phyloP scores from a whole-genome alignment of 441 rosid species.

The Daphne laureola region DNA sequence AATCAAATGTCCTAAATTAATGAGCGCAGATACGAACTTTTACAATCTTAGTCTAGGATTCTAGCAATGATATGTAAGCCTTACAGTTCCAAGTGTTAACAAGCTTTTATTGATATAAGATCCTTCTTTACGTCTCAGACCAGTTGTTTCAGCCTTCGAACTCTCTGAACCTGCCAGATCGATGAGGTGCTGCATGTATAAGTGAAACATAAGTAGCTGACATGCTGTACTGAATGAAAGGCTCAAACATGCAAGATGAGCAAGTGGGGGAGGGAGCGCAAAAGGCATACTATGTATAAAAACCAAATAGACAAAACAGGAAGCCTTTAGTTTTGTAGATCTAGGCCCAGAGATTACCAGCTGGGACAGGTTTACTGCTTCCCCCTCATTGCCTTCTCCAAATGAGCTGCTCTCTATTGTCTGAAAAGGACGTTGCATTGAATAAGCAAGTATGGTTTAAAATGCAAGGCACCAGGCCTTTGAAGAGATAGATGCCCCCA shows the following conservation, averaged over 20 bases:
- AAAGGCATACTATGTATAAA: constrained; percentile 10
- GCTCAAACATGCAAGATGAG: neutral
- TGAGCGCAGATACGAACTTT: too few relatives aligned
- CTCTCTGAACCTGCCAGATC: constrained; percentile 99
- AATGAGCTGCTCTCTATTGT: constrained; percentile 88
- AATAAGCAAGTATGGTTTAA: constrained; percentile 16
- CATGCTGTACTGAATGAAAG: neutral
- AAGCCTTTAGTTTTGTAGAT: neutral
- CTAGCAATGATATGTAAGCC: constrained; percentile 20
- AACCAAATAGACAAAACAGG: constrained; percentile 8
- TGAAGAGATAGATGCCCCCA: neutral
- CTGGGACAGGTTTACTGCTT: constrained; percentile 94
- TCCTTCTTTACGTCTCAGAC: constrained; percentile 93
- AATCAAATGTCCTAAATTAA: too few relatives aligned
- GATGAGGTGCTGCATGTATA: constrained; percentile 91
- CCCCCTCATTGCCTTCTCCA: constrained; percentile 73
- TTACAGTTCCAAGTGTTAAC: constrained; percentile 97
- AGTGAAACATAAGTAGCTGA: constrained; percentile 22
- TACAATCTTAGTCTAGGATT: too few relatives aligned
- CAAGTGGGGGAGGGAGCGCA: neutral
- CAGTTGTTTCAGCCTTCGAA: constrained; percentile 95
- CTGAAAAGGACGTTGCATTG: constrained; percentile 33
- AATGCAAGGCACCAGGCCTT: neutral
- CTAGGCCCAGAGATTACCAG: constrained; percentile 54
- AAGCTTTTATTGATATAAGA: constrained; percentile 96